phyloP scores from a whole-genome alignment of 345 rosid species.

The Cardamine resedifolia region DNA sequence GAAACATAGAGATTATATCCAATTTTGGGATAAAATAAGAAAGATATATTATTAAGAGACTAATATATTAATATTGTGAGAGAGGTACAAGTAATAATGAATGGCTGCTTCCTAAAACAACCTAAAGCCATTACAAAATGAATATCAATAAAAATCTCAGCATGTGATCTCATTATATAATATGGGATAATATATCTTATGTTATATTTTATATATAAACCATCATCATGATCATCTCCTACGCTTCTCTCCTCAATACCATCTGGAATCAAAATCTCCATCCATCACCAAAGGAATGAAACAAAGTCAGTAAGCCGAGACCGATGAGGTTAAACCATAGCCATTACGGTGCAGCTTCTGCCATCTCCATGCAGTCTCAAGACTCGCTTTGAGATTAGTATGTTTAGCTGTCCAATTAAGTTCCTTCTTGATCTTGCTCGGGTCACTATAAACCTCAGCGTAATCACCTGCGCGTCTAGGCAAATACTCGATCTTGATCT shows the following conservation, averaged over 20 bases:
- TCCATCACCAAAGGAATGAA: conserved; percentile 29
- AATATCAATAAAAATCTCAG: conserved; percentile 26
- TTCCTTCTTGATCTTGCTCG: conserved; percentile 48
- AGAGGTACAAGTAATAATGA: conserved; percentile 18
- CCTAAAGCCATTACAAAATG: conserved; percentile 36
- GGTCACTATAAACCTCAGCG: conserved; percentile 62
- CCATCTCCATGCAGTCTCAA: conserved; percentile 68
- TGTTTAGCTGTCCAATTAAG: conserved; percentile 60
- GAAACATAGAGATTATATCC: no score
- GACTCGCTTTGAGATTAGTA: conserved; percentile 56
- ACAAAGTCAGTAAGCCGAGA: conserved; percentile 35
- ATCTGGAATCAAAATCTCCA: conserved; percentile 33
- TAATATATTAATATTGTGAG: neutral
- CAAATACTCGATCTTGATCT: conserved; percentile 52
- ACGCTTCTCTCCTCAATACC: conserved; percentile 4
- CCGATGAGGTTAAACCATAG: conserved; percentile 38
- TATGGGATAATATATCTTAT: conserved; percentile 9
- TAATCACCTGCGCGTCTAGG: conserved; percentile 64
- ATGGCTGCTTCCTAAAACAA: conserved; percentile 36
- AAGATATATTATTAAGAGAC: conserved; percentile 8
- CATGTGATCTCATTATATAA: conserved; percentile 19
- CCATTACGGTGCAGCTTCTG: conserved; percentile 57
- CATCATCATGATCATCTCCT: conserved; percentile 25
- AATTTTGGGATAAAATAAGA: neutral
- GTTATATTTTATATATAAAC: conserved; percentile 24